phyloP scores from a whole-genome alignment of 1,139 yeast species.

The Debaryomycetaceae sp. region DNA sequence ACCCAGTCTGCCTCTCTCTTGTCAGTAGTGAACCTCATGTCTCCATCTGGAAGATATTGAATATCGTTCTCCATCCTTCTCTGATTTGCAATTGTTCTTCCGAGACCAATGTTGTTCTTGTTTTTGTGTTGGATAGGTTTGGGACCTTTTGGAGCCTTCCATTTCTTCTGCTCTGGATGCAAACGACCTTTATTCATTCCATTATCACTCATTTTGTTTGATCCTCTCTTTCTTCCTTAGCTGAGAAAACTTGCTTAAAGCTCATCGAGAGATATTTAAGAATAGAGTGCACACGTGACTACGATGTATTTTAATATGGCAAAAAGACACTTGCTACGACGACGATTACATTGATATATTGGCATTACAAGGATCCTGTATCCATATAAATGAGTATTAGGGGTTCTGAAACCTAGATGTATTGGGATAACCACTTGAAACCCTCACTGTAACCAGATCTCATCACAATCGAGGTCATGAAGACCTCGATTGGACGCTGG shows the following conservation, averaged over 20 bases:
- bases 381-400: background rate
- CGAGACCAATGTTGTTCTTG: conserved; percentile 80
- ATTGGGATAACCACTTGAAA: conserved; percentile 94
- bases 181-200: conserved; percentile 37
- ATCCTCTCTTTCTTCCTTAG: background rate
- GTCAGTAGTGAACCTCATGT: conserved; percentile 78
- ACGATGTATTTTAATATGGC: no score
- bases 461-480: conserved; percentile 96
- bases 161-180: conserved; percentile 48
- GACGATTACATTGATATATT: background rate
- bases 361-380: background rate
- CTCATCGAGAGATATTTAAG: background rate
- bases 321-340: no score
- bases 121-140: conserved; percentile 83
- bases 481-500: conserved; percentile 90
- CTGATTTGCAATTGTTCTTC: conserved; percentile 77
- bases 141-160: conserved; percentile 83
- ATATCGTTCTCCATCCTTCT: conserved; percentile 67
- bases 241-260: background rate
- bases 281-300: no score
- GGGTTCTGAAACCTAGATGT: conserved; percentile 46
- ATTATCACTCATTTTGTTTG: conserved; percentile 13
- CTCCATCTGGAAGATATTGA: conserved; percentile 78
- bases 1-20: conserved; percentile 87
- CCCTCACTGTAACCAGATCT: conserved; percentile 97